Evolutionary conservation across 148 eudicot genomes (phyloP), one percentile per base, ranked within the genome.

Genomic region (Nepenthes mirabilis): DNA sequence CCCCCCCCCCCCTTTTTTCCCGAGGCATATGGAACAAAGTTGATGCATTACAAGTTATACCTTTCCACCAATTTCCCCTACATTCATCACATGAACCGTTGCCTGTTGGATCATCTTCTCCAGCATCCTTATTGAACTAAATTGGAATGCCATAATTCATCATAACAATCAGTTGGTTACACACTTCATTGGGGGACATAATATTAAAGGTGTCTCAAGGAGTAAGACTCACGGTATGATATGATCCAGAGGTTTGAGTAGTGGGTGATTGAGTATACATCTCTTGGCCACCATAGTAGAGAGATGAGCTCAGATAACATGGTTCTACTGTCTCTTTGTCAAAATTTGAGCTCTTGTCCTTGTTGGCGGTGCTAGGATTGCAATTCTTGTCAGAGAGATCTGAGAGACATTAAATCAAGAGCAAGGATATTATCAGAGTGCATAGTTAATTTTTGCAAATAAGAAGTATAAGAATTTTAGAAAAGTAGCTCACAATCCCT

Each of bases 41-140:
- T 23, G 23, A 23, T 23, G 23, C 23, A 23, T 23, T 23, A 10
- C 13, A 32, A 23, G 3, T 48, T 59, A 65, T 66, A 84, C 97
- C 95, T 77, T 85, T 82, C 97, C 97, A 91, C 97, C 97, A 91
- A 53, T 91, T 85, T 57, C 97, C 95, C 59, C 95, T 71, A 4
- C 87, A 77, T 68, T 83, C 90, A 70, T 76, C 52, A 49, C 11
- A 49, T 49, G 52, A 49, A 49, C 13, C 11, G 52, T 49, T 49
- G 6, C 52, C 73, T 55, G 76, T 85, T 3, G 90, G 72, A 55
- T 86, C 95, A 67, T 85, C 90, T 73, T 87, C 97, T 51, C 74
- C 95, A 5, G 60, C 77, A 59, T 85, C 95, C 70, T 83, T 85
- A 37, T 71, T 76, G 68, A 37, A 67, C 86, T 84, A 65, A 63